A percentile compares a stretch with the other conserved stretches of the same genome.
Conservation (phyloP, 2,329 filamentous ascomycete genomes). For the Apiospora pterosperma region DNA sequence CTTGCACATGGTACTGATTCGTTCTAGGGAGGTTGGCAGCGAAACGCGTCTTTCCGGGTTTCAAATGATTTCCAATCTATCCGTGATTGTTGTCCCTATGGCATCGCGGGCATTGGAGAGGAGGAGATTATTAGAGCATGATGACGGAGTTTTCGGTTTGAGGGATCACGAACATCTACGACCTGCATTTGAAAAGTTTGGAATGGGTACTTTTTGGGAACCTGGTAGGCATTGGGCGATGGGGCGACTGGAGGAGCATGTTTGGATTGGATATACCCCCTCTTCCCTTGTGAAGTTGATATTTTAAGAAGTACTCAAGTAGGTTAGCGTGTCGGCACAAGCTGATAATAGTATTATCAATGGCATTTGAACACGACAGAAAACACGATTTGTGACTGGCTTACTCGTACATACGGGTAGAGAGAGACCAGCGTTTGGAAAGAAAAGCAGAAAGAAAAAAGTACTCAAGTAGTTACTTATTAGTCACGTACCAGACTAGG, state of each 20-base stretch:
- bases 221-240: not conserved
- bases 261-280: conserved; percentile 7
- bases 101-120: not conserved
- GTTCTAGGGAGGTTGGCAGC: not conserved
- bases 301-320: no score
- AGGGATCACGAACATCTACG: not conserved
- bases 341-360: not conserved
- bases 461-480: no score
- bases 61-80: not conserved
- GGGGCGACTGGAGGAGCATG: not conserved
- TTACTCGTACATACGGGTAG: no score
- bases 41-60: conserved; percentile 4
- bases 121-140: not conserved
- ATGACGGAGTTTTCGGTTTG: not conserved
- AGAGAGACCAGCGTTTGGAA: no score
- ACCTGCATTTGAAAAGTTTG: not conserved
- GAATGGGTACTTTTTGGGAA: not conserved
- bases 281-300: not conserved
- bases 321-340: no score
- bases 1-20: not conserved
- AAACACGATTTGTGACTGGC: no score
- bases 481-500: no score
- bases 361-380: not conserved
- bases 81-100: not conserved
- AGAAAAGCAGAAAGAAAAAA: no score